A percentile compares a stretch with the other conserved stretches of the same genome.
Evolutionary conservation across 2,329 filamentous ascomycete genomes (phyloP).

Genomic region (Microdochium bolleyi): DNA sequence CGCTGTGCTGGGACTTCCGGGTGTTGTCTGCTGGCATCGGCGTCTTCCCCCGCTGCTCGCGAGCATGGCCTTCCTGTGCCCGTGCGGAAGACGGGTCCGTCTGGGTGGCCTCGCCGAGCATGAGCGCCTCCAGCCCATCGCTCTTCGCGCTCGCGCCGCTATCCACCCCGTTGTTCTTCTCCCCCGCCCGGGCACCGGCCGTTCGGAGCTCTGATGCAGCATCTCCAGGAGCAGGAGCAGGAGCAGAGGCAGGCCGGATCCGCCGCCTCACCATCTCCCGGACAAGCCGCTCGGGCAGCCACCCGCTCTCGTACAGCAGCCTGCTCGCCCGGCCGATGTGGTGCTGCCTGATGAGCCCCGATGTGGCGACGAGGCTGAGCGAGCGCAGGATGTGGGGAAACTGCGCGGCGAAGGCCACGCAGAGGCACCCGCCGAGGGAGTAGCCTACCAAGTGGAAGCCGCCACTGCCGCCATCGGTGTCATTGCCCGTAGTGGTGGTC

Average conservation of each 20-base stretch:
- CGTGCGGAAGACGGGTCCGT: not conserved
- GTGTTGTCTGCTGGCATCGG: too few species aligned
- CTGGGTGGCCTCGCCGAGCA: not conserved
- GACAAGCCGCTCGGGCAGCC: slow-evolving; percentile 53
- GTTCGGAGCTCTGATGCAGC: not conserved
- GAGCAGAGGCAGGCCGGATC: slow-evolving; percentile 13
- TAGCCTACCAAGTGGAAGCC: slow-evolving; percentile 71
- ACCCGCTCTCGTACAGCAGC: slow-evolving; percentile 52
- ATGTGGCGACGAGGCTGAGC: slow-evolving; percentile 58
- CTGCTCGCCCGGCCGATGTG: slow-evolving; percentile 54
- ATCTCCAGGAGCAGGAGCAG: not conserved
- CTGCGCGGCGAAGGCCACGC: slow-evolving; percentile 59
- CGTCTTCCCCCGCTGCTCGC: too few species aligned
- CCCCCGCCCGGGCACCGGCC: slow-evolving; percentile 15
- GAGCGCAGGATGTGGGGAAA: slow-evolving; percentile 58
- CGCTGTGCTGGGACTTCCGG: slow-evolving; percentile 14
- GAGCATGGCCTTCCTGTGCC: too few species aligned
- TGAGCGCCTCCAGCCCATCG: not conserved
- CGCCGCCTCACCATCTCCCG: slow-evolving; percentile 33
- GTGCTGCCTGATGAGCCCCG: slow-evolving; percentile 57
- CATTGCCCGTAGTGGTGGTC: slow-evolving; percentile 13
- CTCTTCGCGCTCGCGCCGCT: slow-evolving; percentile 1
- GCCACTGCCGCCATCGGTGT: slow-evolving; percentile 23
- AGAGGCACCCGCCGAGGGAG: slow-evolving; percentile 70
- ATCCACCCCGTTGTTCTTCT: slow-evolving; percentile 23